Evolutionary conservation across 805 yeast genomes (phyloP), one percentile per base, ranked within the genome.

Genomic region (Zygosaccharomyces siamensis): DNA sequence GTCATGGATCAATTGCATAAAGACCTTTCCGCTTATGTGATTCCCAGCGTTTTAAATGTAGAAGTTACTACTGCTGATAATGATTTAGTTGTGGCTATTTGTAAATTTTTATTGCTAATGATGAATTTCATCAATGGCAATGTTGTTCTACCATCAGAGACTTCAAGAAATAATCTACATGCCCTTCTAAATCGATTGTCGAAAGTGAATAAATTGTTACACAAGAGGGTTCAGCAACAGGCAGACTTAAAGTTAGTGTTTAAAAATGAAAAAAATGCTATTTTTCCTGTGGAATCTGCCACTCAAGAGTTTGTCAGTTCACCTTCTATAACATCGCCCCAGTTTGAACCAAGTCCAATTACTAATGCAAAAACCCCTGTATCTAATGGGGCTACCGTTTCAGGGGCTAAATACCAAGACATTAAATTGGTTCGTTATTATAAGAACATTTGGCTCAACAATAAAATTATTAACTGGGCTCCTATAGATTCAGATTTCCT

Each of bases 361-460:
- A 51, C 62, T 1, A 49, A 49, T 28, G 47, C 55, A n/a, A 59
- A 58, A 39, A 27, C 44, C 3, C 50, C 55, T 12, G 50, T 53
- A 3, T 46, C 52, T 1, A 30, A 32, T 33, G 41, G 45, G 7
- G 28, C 47, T 16, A 43, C 45, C 2, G 28, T 55, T 4, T 39
- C 53, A 8, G 47, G 51, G 5, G 40, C 44, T 6, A 58, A 59
- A 44, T 60, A 60, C 42, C 60, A 60, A 40, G 65, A 64, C 43
- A 47, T 62, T 46, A 64, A 63, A 44, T 50, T 66, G 32, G 46
- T 60, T 35, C 60, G 69, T 11, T 66, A 62, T 46, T 66, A 63
- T 43, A 66, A 66, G 45, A 66, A 66, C 35, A 57, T 72, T 3
- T 72, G 76, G 76, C 56, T 72, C 20, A 70, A 70, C 47, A 61